Conservation (phyloP, 306 rosid species). For the Carpinus viminea region DNA sequence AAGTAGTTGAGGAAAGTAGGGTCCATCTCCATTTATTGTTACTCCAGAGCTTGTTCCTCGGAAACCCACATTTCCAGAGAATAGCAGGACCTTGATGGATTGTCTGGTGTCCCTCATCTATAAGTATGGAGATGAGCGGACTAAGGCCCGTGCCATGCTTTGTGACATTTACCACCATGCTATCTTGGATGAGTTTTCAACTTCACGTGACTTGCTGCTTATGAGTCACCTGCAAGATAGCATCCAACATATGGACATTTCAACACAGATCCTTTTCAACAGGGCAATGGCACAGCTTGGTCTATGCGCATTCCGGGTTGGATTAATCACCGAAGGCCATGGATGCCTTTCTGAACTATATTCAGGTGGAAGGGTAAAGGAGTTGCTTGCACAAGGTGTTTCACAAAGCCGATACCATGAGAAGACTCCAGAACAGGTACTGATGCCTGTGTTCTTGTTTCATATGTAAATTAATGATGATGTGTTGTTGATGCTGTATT, state of each 20-base stretch:
- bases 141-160: slow-evolving; percentile 96
- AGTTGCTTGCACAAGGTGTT: slow-evolving; percentile 96
- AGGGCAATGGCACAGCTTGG: slow-evolving; percentile 97
- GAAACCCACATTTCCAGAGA: slow-evolving; percentile 81
- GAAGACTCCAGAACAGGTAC: slow-evolving; percentile 98
- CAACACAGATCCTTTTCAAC: slow-evolving; percentile 92
- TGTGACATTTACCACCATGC: slow-evolving; percentile 98
- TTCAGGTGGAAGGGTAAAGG: slow-evolving; percentile 98
- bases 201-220: slow-evolving; percentile 83
- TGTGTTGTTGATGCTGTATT: background rate
- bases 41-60: slow-evolving; percentile 81
- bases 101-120: slow-evolving; percentile 73
- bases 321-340: slow-evolving; percentile 79
- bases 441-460: background rate
- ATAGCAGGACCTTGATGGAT: slow-evolving; percentile 83
- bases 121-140: slow-evolving; percentile 87
- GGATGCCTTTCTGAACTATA: slow-evolving; percentile 88
- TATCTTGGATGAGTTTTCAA: slow-evolving; percentile 75
- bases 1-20: slow-evolving; percentile 62
- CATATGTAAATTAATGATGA: background rate
- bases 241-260: slow-evolving; percentile 89
- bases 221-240: slow-evolving; percentile 97
- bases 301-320: slow-evolving; percentile 84
- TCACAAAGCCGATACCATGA: slow-evolving; percentile 93
- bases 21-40: slow-evolving; percentile 72